Evolutionary conservation across 2,329 filamentous ascomycete species (phyloP), one percentile per base, ranked within the genome.

Genomic region (Claviceps sp.): DNA sequence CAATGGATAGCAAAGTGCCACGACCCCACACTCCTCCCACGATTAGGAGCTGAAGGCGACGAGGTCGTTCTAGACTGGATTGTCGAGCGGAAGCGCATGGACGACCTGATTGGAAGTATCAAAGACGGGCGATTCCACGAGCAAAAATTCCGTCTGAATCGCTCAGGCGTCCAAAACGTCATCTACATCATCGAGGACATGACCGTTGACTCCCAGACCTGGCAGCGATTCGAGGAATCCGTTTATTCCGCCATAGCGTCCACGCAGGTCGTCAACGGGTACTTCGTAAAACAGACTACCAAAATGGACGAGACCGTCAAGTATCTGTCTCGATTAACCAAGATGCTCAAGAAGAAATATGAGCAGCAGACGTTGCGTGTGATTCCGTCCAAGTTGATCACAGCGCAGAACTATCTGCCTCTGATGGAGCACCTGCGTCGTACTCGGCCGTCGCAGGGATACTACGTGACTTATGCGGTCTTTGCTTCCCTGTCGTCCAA

Each of bases 81-180:
- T 45, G 77, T 89, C 1, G 87, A 93, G 67, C 77, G 87, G 55
- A 93, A 93, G 63, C 76, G 87, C 8, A 75, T 90, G 0, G 87
- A 91, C 61, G 87, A 93, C 63, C 70, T 93, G 47, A 76, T 91
- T n/a, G 72, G 76, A 49, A 89, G 85, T 56, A 88, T 93, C 68
- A 89, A 86, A 64, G 87, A 91, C 56, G 85, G 86, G 1, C 81
- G 87, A 2, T 91, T 89, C 59, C 84, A 85, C 58, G 87, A 93
- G 64, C 87, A 93, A 63, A 91, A 93, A 63, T 91, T 89, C 62
- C 82, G 87, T 1, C 73, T 91, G 11, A 77, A 78, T 51, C 80
- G 80, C 50, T 87, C 81, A 0, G 87, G 87, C 0, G 73, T 88
- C n/a, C 80, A 78, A 53, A 85, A 89, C 59, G 83, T 90, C 14